Conservation (phyloP, 2,329 filamentous ascomycete genomes). For the Thelonectria rubi region DNA sequence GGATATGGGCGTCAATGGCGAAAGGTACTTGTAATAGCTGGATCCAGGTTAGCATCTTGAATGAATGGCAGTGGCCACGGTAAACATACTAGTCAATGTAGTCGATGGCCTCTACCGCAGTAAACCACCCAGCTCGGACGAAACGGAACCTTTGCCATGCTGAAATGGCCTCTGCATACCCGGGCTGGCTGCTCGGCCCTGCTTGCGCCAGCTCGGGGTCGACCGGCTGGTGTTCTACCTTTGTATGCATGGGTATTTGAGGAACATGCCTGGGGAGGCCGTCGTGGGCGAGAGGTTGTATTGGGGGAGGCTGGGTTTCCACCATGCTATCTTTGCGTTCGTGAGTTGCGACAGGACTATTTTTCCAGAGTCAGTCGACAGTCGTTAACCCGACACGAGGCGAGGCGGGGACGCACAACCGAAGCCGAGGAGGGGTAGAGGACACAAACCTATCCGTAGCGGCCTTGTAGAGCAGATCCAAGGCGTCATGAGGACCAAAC, state of each 20-base stretch:
- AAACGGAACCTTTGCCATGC: slow-evolving; percentile 95
- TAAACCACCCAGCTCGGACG: slow-evolving; percentile 97
- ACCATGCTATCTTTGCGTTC: slow-evolving; percentile 37
- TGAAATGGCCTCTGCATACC: slow-evolving; percentile 75
- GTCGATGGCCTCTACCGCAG: slow-evolving; percentile 87
- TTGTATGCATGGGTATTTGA: slow-evolving; percentile 27
- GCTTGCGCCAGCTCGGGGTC: slow-evolving; percentile 58
- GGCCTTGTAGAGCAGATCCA: slow-evolving; percentile 91
- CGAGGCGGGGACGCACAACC: neutral
- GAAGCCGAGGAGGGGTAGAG: slow-evolving; percentile 19
- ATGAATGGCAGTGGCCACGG: neutral
- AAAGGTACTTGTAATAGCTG: slow-evolving; percentile 90
- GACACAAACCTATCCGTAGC: slow-evolving; percentile 68
- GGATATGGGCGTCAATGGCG: slow-evolving; percentile 91
- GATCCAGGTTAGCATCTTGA: slow-evolving; percentile 21
- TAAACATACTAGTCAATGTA: slow-evolving; percentile 86
- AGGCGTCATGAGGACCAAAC: slow-evolving; percentile 90
- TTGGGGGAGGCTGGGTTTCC: slow-evolving; percentile 28
- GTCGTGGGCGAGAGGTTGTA: slow-evolving; percentile 30
- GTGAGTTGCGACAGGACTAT: slow-evolving; percentile 37
- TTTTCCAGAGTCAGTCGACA: slow-evolving; percentile 18
- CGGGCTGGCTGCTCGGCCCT: slow-evolving; percentile 58
- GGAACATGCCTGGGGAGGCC: slow-evolving; percentile 34
- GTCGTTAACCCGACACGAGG: slow-evolving; percentile 7
- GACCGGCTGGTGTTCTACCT: slow-evolving; percentile 50